Percentiles rank a stretch among this genome's conserved stretches.
Conservation (phyloP, 2,329 filamentous ascomycete species). For the Leptographium galeiforme region DNA sequence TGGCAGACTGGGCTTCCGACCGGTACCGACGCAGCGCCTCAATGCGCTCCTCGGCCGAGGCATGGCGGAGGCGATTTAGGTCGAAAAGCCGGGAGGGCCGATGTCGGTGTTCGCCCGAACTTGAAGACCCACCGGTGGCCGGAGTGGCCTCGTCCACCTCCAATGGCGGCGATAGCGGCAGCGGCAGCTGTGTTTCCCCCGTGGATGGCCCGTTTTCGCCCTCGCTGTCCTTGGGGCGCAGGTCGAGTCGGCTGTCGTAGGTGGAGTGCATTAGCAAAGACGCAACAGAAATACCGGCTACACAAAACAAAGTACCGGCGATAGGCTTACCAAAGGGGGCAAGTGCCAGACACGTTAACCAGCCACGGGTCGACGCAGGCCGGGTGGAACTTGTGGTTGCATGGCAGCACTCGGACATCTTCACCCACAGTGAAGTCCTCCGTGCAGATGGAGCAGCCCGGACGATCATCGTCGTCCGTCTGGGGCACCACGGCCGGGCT, state of each 20-base stretch:
- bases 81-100: slow-evolving; percentile 42
- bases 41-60: slow-evolving; percentile 49
- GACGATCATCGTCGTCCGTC: slow-evolving; percentile 21
- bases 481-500: neutral
- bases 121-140: slow-evolving; percentile 18
- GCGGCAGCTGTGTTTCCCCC: slow-evolving; percentile 17
- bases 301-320: no score
- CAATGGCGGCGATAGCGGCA: slow-evolving; percentile 27
- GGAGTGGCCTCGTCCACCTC: slow-evolving; percentile 22
- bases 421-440: slow-evolving; percentile 55
- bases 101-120: slow-evolving; percentile 14
- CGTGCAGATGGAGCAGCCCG: slow-evolving; percentile 55
- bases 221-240: slow-evolving; percentile 23
- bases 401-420: slow-evolving; percentile 54
- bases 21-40: slow-evolving; percentile 39
- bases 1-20: slow-evolving; percentile 21
- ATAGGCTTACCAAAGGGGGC: slow-evolving; percentile 48
- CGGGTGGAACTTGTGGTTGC: slow-evolving; percentile 55
- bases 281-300: no score
- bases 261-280: neutral
- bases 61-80: slow-evolving; percentile 41
- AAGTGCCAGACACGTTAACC: slow-evolving; percentile 55
- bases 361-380: slow-evolving; percentile 58
- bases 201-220: slow-evolving; percentile 12
- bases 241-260: slow-evolving; percentile 36